These are phyloP conservation scores for Saturnispora kantuleensis DNA, from an alignment of 805 yeast species.

Conservation along the genomic window DNA sequence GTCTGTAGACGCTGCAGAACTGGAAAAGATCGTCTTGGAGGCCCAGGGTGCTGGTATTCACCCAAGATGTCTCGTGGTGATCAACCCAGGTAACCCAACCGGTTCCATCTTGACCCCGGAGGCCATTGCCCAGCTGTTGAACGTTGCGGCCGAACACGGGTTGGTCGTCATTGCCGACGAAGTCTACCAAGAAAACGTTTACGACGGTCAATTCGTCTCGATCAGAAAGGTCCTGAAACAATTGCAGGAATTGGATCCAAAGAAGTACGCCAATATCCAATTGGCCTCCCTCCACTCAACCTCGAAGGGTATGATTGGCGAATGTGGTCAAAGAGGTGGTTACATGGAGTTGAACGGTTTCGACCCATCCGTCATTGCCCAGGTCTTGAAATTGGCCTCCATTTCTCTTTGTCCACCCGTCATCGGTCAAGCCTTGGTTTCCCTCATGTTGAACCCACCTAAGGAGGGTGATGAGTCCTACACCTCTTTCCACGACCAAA, in stretches of 20 bases:
- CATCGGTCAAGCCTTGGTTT: slow-evolving; percentile 88
- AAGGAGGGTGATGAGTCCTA: slow-evolving; percentile 64
- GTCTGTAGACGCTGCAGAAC: slow-evolving; percentile 68
- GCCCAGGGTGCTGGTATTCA: slow-evolving; percentile 42
- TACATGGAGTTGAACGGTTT: slow-evolving; percentile 92
- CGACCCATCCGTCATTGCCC: slow-evolving; percentile 53
- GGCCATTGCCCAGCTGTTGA: slow-evolving; percentile 61
- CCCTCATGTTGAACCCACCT: slow-evolving; percentile 92
- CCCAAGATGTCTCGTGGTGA: slow-evolving; percentile 78
- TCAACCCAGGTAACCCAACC: slow-evolving; percentile 98
- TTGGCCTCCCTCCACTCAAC: slow-evolving; percentile 94
- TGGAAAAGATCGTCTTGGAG: slow-evolving; percentile 42
- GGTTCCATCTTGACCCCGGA: slow-evolving; percentile 67
- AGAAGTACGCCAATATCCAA: slow-evolving; percentile 59
- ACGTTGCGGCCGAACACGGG: slow-evolving; percentile 76
- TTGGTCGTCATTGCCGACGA: slow-evolving; percentile 91
- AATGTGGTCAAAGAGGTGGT: slow-evolving; percentile 99
- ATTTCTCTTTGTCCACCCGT: slow-evolving; percentile 92
- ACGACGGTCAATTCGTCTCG: slow-evolving; percentile 71
- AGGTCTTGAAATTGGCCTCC: slow-evolving; percentile 77
- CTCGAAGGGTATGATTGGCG: slow-evolving; percentile 95
- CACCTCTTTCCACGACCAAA: slow-evolving; percentile 55
- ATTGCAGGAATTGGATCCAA: slow-evolving; percentile 42
- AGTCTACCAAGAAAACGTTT: slow-evolving; percentile 92
- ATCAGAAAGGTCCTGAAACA: slow-evolving; percentile 70